These are phyloP conservation scores for Coniochaeta sp. DNA, from an alignment of 2,329 filamentous ascomycete species.

Conservation along the genomic window DNA sequence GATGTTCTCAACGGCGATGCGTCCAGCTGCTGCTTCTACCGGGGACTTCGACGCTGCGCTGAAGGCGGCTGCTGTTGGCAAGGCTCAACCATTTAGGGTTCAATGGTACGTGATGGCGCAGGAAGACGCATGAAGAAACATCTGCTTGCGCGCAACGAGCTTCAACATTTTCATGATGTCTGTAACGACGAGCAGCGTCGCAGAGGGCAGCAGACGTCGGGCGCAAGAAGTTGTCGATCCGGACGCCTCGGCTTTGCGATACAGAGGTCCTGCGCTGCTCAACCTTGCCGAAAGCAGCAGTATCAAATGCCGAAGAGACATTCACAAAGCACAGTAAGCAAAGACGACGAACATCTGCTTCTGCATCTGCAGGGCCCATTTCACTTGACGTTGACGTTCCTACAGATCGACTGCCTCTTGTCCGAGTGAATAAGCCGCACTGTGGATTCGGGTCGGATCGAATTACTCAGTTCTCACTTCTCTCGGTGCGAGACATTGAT, in stretches of 20 bases:
- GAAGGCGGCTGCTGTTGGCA: not conserved
- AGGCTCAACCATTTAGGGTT: not conserved
- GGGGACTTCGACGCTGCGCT: not conserved
- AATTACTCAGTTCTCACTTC: not conserved
- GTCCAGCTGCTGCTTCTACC: too few species aligned
- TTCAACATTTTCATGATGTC: too few species aligned
- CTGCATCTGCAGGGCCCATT: too few species aligned
- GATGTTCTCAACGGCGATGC: not conserved
- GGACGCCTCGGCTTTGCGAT: too few species aligned
- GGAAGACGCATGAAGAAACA: not conserved
- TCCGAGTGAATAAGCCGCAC: not conserved
- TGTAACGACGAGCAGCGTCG: too few species aligned
- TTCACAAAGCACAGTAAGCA: not conserved
- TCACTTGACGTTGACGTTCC: not conserved
- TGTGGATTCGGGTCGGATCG: not conserved
- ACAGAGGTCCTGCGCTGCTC: not conserved
- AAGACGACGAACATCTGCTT: not conserved
- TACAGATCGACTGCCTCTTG: not conserved
- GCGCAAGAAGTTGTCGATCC: too few species aligned
- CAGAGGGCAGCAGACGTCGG: not conserved
- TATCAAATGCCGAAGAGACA: not conserved
- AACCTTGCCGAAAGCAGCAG: not conserved
- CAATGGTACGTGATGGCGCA: not conserved
- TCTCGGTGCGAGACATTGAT: not conserved
- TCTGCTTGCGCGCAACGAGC: not conserved